Percentiles rank a stretch among this genome's conserved stretches.
phyloP scores from a whole-genome alignment of 2,329 filamentous ascomycete species.

The Ceratocystis destructans region DNA sequence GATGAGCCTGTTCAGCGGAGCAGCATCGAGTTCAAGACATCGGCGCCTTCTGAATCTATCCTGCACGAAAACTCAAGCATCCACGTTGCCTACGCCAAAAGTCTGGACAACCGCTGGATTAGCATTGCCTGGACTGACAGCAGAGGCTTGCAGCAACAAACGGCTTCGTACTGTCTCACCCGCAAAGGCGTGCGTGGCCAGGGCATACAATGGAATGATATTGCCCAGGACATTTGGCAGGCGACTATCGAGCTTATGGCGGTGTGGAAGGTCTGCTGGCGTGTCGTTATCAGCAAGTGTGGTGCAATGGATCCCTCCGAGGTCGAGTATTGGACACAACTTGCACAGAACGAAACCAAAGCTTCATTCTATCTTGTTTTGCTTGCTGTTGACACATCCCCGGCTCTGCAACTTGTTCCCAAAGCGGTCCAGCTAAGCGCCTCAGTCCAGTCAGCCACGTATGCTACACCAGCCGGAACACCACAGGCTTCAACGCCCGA shows the following conservation, averaged over 20 bases:
- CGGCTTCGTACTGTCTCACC: constrained; percentile 57
- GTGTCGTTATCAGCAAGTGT: constrained; percentile 59
- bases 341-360: constrained; percentile 39
- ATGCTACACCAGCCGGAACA: constrained; percentile 54
- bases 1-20: constrained; percentile 54
- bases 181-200: constrained; percentile 38
- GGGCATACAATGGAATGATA: constrained; percentile 42
- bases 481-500: constrained; percentile 46
- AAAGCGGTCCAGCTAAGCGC: constrained; percentile 36
- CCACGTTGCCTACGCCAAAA: constrained; percentile 66
- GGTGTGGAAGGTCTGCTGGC: constrained; percentile 59
- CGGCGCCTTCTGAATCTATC: constrained; percentile 56
- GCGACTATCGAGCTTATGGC: constrained; percentile 62
- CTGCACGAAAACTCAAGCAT: constrained; percentile 68
- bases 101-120: constrained; percentile 63
- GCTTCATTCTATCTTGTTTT: constrained; percentile 43
- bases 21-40: constrained; percentile 60
- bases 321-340: constrained; percentile 42
- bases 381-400: constrained; percentile 50
- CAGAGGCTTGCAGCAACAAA: constrained; percentile 58
- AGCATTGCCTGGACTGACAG: constrained; percentile 72
- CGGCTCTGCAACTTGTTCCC: constrained; percentile 49
- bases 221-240: constrained; percentile 66
- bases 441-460: constrained; percentile 26
- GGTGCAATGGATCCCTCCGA: constrained; percentile 55